A percentile compares a stretch with the other conserved stretches of the same genome.
Conservation (phyloP, 208 protist genomes). For the Porcisia hertigi region DNA sequence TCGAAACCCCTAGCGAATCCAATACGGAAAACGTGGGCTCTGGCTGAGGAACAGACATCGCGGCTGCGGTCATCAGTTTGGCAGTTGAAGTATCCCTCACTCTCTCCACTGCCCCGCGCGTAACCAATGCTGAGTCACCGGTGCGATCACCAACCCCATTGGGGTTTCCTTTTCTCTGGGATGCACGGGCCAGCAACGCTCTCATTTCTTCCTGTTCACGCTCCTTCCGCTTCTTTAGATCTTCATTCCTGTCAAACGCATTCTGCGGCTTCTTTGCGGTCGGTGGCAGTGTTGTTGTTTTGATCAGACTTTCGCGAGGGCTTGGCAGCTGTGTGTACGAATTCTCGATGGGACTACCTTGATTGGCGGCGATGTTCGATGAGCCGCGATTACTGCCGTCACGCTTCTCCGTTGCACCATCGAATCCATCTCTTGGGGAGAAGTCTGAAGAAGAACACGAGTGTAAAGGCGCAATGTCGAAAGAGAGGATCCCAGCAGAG, state of each 20-base stretch:
- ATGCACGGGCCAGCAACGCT: conserved; percentile 12
- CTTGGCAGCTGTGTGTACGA: background rate
- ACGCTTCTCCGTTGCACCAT: background rate
- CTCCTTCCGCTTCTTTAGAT: conserved; percentile 13
- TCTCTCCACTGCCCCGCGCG: background rate
- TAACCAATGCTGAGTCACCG: background rate
- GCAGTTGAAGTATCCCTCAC: background rate
- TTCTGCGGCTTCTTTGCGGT: background rate
- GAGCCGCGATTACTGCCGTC: background rate
- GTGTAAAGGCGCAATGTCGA: conserved; percentile 21
- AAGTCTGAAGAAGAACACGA: conserved; percentile 11
- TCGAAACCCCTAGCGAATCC: background rate
- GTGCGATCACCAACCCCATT: background rate
- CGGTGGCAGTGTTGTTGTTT: background rate
- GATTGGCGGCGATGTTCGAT: background rate
- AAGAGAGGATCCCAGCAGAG: conserved; percentile 8
- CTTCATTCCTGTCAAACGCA: conserved; percentile 7
- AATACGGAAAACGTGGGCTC: background rate
- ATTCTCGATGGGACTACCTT: background rate
- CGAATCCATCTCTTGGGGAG: conserved; percentile 15
- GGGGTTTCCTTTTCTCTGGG: background rate
- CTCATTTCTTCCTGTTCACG: conserved; percentile 31
- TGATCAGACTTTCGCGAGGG: background rate
- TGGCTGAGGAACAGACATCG: background rate
- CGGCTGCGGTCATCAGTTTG: background rate